Evolutionary conservation across 495 filamentous ascomycete genomes (phyloP).

Genomic region (Penicillium egyptiacum): DNA sequence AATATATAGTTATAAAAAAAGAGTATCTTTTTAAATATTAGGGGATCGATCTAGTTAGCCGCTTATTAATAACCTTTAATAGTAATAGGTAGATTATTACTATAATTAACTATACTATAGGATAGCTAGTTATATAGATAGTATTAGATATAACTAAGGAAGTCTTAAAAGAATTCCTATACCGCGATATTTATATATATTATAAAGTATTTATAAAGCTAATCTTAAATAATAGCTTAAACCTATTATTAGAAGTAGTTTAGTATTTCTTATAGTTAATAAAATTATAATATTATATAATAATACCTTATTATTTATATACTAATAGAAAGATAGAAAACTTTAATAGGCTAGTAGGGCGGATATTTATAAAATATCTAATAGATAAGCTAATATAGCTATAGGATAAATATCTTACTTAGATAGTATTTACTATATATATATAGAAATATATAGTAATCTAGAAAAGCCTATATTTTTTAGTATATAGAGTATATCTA

Average conservation of each 20-base stretch:
- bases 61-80: neutral
- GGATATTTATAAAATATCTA: slow-evolving; percentile 11
- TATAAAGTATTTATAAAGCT: neutral
- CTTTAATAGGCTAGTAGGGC: neutral
- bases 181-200: neutral
- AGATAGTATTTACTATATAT: neutral
- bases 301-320: neutral
- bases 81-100: slow-evolving; percentile 6
- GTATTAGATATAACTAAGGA: neutral
- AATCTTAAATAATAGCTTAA: slow-evolving; percentile 1
- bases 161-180: neutral
- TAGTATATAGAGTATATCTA: slow-evolving; percentile 1
- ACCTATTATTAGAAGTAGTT: neutral
- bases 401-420: neutral
- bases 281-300: neutral
- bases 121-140: neutral
- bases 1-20: slow-evolving; percentile 5
- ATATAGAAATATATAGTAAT: neutral
- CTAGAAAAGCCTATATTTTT: neutral
- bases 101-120: too few relatives aligned
- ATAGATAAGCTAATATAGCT: neutral
- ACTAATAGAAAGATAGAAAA: slow-evolving; percentile 5
- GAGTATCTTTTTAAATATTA: neutral
- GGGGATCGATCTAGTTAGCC: slow-evolving; percentile 1
- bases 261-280: neutral